Percentiles rank a stretch among this genome's conserved stretches.
phyloP scores from a whole-genome alignment of 257 asterid species.

The Anisodus acutangulus region DNA sequence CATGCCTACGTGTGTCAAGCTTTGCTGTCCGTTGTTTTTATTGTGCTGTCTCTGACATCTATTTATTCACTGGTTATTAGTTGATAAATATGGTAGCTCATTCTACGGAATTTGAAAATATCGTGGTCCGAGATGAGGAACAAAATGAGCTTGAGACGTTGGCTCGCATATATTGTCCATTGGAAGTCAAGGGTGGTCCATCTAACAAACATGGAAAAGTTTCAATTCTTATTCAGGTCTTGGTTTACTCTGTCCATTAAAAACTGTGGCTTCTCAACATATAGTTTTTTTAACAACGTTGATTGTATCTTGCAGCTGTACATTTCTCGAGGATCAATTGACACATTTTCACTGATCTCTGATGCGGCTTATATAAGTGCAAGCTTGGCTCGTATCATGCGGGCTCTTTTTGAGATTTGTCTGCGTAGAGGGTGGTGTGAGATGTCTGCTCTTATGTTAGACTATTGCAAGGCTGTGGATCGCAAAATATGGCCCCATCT shows the following conservation, averaged over 20 bases:
- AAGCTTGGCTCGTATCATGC: conserved; percentile 95
- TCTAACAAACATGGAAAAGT: conserved; percentile 92
- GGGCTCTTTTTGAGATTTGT: conserved; percentile 96
- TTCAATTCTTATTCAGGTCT: conserved; percentile 92
- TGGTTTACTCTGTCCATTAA: conserved; percentile 36
- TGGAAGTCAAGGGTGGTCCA: conserved; percentile 95
- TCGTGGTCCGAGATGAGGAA: conserved; percentile 92
- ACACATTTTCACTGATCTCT: conserved; percentile 84
- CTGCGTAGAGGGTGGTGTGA: conserved; percentile 97
- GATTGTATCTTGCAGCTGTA: conserved; percentile 64
- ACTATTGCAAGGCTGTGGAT: conserved; percentile 97
- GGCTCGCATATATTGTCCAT: conserved; percentile 73
- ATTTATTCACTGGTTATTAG: conserved; percentile 45
- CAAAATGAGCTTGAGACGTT: conserved; percentile 86
- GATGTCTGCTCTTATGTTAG: conserved; percentile 84
- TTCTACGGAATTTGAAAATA: conserved; percentile 96
- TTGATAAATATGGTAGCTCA: conserved; percentile 95
- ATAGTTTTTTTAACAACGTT: conserved; percentile 23
- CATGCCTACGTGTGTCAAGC: neutral
- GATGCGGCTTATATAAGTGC: conserved; percentile 94
- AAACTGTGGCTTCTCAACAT: conserved; percentile 28
- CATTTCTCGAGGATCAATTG: conserved; percentile 86
- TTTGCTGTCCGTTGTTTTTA: neutral
- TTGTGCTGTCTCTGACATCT: conserved; percentile 26
- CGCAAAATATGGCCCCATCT: conserved; percentile 98